These are phyloP conservation scores for Craterostigma plantagineum DNA, from an alignment of 257 asterid genomes.

Conservation along the genomic window DNA sequence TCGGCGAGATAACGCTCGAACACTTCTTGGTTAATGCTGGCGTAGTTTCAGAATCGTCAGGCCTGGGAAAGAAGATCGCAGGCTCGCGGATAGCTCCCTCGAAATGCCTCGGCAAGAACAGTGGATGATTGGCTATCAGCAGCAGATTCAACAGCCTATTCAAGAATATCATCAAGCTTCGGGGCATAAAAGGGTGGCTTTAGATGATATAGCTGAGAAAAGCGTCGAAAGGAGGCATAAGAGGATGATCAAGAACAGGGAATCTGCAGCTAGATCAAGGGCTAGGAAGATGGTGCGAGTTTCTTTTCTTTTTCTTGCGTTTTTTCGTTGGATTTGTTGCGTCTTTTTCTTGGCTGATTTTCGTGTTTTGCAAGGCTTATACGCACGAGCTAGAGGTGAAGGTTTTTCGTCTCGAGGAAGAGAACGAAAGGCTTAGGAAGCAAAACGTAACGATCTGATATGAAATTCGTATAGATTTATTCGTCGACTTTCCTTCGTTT, in stretches of 20 bases:
- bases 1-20: constrained; percentile 87
- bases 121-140: constrained; percentile 26
- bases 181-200: constrained; percentile 53
- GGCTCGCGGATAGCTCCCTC: constrained; percentile 21
- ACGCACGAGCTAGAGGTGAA: constrained; percentile 89
- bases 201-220: constrained; percentile 59
- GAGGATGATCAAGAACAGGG: constrained; percentile 93
- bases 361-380: constrained; percentile 48
- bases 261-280: constrained; percentile 90
- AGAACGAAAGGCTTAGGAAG: constrained; percentile 47
- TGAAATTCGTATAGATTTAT: too few species aligned
- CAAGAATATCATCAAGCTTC: too few species aligned
- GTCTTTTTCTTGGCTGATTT: too few species aligned
- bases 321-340: too few species aligned
- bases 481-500: not conserved
- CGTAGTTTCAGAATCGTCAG: constrained; percentile 41
- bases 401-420: constrained; percentile 77
- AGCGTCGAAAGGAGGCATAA: constrained; percentile 79
- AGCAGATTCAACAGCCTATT: constrained; percentile 3
- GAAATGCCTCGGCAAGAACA: constrained; percentile 30
- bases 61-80: constrained; percentile 11
- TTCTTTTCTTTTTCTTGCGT: too few species aligned
- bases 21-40: constrained; percentile 95
- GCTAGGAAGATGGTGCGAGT: constrained; percentile 65
- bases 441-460: too few species aligned